These are phyloP conservation scores for Drechslerella dactyloides DNA, from an alignment of 2,329 filamentous ascomycete genomes.

Conservation along the genomic window DNA sequence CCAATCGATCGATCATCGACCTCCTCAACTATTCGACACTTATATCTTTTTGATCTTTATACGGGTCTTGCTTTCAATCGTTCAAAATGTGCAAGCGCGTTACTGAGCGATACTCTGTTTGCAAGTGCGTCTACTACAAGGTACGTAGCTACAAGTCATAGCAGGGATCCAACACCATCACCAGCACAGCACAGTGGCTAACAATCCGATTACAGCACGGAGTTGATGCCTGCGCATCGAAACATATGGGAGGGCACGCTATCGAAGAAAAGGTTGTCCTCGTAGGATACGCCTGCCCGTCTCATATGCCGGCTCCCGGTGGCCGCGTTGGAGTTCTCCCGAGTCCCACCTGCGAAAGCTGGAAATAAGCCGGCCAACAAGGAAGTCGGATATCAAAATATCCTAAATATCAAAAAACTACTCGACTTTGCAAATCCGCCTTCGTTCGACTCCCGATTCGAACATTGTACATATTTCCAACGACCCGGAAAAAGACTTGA, in stretches of 20 bases:
- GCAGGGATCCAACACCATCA: constrained; percentile 31
- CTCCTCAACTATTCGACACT: too few species aligned
- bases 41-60: background rate
- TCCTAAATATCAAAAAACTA: background rate
- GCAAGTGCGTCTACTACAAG: constrained; percentile 84
- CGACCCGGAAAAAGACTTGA: constrained; percentile 20
- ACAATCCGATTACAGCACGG: constrained; percentile 64
- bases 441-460: constrained; percentile 2
- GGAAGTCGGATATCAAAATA: constrained; percentile 11
- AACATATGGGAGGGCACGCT: constrained; percentile 74
- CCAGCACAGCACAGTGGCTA: constrained; percentile 10
- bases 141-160: constrained; percentile 20
- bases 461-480: constrained; percentile 38
- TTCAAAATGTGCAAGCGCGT: constrained; percentile 82
- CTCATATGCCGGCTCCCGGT: constrained; percentile 59
- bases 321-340: constrained; percentile 44
- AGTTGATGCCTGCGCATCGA: constrained; percentile 78
- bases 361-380: constrained; percentile 28
- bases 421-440: constrained; percentile 14
- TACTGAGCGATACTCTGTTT: constrained; percentile 83
- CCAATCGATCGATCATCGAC: background rate
- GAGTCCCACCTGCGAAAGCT: constrained; percentile 41
- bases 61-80: constrained; percentile 36
- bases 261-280: constrained; percentile 77
- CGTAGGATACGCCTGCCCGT: constrained; percentile 78